Evolutionary conservation across 805 yeast species (phyloP).

Genomic region (Pichia pseudocactophila): DNA sequence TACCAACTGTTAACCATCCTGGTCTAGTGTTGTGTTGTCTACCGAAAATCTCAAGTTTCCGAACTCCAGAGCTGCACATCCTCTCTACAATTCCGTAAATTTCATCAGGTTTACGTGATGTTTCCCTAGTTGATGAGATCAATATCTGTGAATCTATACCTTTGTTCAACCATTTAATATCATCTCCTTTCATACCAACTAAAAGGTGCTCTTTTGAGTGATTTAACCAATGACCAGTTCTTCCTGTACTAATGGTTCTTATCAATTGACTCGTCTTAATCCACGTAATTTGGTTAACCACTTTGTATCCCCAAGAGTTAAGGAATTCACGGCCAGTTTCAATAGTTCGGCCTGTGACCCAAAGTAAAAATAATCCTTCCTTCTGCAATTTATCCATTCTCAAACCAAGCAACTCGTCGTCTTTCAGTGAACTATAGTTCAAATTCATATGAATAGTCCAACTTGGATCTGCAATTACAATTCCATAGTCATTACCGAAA

Average conservation of each 20-base stretch:
- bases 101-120: constrained; percentile 89
- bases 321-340: constrained; percentile 79
- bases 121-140: constrained; percentile 79
- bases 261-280: constrained; percentile 80
- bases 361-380: constrained; percentile 74
- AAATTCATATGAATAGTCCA: constrained; percentile 92
- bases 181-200: constrained; percentile 73
- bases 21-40: constrained; percentile 76
- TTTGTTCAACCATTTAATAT: constrained; percentile 58
- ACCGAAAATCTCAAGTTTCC: constrained; percentile 86
- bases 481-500: constrained; percentile 69
- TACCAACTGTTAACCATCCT: constrained; percentile 86
- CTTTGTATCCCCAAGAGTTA: constrained; percentile 71
- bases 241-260: constrained; percentile 86
- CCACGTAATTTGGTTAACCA: constrained; percentile 82
- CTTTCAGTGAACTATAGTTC: constrained; percentile 72
- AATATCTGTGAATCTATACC: constrained; percentile 66
- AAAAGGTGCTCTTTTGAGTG: constrained; percentile 88
- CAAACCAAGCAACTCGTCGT: constrained; percentile 58
- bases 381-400: constrained; percentile 65
- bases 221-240: constrained; percentile 96
- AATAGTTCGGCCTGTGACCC: constrained; percentile 95
- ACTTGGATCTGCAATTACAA: constrained; percentile 86
- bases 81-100: constrained; percentile 79
- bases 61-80: constrained; percentile 63